Conservation (phyloP, 352 stramenopile genomes). For the Phytophthora chlamydospora region DNA sequence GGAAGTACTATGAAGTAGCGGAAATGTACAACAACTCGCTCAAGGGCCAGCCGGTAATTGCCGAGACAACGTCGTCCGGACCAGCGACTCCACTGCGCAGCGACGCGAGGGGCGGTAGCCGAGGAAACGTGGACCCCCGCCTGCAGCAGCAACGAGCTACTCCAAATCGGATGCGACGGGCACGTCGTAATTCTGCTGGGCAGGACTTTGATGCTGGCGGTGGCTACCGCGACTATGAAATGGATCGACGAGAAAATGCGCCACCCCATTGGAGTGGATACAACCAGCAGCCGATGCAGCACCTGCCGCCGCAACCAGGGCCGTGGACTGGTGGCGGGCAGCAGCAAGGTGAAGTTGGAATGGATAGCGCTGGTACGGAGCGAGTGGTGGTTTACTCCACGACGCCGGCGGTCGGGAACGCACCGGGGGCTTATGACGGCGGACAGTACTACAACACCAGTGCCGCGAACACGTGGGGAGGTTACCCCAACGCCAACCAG, state of each 20-base stretch:
- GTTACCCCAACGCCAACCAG: slow-evolving; percentile 20
- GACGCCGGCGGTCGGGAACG: slow-evolving; percentile 7
- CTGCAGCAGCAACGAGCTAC: slow-evolving; percentile 23
- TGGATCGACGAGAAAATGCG: slow-evolving; percentile 25
- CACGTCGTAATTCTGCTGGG: slow-evolving; percentile 25
- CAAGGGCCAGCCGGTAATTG: slow-evolving; percentile 38
- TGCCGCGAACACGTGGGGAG: slow-evolving; percentile 28
- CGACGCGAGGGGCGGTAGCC: slow-evolving; percentile 10
- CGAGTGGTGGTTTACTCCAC: slow-evolving; percentile 48
- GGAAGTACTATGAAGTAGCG: slow-evolving; percentile 66
- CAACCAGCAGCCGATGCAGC: slow-evolving; percentile 33
- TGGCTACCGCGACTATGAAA: slow-evolving; percentile 36
- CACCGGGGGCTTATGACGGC: slow-evolving; percentile 14
- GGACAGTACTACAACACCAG: slow-evolving; percentile 33
- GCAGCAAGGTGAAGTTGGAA: slow-evolving; percentile 24
- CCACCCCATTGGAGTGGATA: slow-evolving; percentile 34
- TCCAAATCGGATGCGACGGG: slow-evolving; percentile 23
- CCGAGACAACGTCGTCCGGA: slow-evolving; percentile 30
- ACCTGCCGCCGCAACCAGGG: slow-evolving; percentile 21
- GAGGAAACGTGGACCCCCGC: slow-evolving; percentile 34
- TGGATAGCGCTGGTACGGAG: slow-evolving; percentile 32
- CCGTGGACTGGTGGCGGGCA: slow-evolving; percentile 19
- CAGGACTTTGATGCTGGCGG: slow-evolving; percentile 34
- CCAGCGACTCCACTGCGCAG: slow-evolving; percentile 18
- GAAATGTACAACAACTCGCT: slow-evolving; percentile 71